Base-by-base conservation (phyloP, 352 stramenopile species). In the Globisporangium sylvaticum region DNA sequence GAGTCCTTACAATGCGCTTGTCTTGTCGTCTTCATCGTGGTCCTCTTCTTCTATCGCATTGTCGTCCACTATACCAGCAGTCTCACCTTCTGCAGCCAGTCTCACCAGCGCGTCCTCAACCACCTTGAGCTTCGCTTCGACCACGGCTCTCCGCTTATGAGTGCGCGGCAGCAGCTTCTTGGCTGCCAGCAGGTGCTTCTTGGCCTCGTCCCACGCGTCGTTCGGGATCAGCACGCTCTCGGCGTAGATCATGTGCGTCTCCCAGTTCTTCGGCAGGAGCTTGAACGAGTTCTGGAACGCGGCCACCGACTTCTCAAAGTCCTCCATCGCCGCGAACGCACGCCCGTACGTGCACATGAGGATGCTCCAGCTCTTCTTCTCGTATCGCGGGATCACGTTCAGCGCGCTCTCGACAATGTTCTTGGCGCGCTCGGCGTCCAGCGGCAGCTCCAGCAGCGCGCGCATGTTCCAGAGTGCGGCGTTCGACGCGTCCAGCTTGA, bases 231-330 rank as follows among this genome's bases (percentile, higher is more conserved):
- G 61, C 48, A 94, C 83, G 65, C 71, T 84, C 64, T 94, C 86
- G 37, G 87, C 84, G 67, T 94, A 92, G 62, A 94, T 91, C 70
- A 92, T 67, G 69, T 96, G 86, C 46, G 88, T 94, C 72, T 93
- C 83, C 69, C 78, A 90, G 72, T 94, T 96, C 70, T 88, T 91
- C 20, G 81, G 76, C 59, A 75, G 63, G 15, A 93, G 72, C 66
- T 91, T 89, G 67, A 96, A 94, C 55, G 88, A 93, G 7, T 83
- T 78, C 66, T 92, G 77, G 70, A 94, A 96, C 15, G 88, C 85
- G 22, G 73, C 76, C n/a, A 93, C 84, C 3, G 86, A 81, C 61
- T 92, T 84, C 25, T 94, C 75, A 34, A 76, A 89, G 66, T 94
- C 86, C 10, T 75, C 80, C 59, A 91, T 60, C 20, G 76, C 81